Evolutionary conservation across 2,329 filamentous ascomycete species (phyloP), one percentile per base, ranked within the genome.

Genomic region (Claviceps sp.): DNA sequence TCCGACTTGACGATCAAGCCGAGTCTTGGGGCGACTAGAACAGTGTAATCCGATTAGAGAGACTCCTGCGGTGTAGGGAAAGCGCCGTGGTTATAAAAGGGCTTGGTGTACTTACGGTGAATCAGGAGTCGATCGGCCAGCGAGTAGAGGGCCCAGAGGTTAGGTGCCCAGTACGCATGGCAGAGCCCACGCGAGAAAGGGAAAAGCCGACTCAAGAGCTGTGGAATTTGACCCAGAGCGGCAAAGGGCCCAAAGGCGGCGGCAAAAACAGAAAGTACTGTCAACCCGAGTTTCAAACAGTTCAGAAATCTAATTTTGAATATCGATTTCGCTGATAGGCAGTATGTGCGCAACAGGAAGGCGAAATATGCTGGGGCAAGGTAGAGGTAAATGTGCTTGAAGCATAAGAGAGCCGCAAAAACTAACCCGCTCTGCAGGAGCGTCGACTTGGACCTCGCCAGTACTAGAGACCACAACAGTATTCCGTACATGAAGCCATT

Each of bases 321-420:
- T 47, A 90, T 73, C 1, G 83, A 89, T 59, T 80, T 81, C 2
- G 85, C 75, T 38, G 87, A 87, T 14, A 98, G 74, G 63, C 93
- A 97, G 70, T 97, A 96, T 2, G 77, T 77, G 57, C 93, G 80
- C n/a, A 97, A 77, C 11, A 98, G 77, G 65, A 85, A 97, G 56
- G 96, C 85, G 63, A 97, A 95, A 70, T 95, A 98, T 30, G 93
- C 93, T 3, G 93, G 89, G 1, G 91, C 90, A 26, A 98, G 78
- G 67, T 98, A 98, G 40, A 96, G 82, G 67, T 97, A 95, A 59
- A 98, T 97, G 67, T 98, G 93, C 73, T 98, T 98, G 71, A 97
- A 81, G 71, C 91, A 97, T 50, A 98, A 70, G 47, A 98, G 72
- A 1, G 78, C 76, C 2, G 91, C 90, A 66, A 97, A 98, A 6